Evolutionary conservation across 2,329 filamentous ascomycete genomes (phyloP).

Genomic region (Ramularia endophylla): DNA sequence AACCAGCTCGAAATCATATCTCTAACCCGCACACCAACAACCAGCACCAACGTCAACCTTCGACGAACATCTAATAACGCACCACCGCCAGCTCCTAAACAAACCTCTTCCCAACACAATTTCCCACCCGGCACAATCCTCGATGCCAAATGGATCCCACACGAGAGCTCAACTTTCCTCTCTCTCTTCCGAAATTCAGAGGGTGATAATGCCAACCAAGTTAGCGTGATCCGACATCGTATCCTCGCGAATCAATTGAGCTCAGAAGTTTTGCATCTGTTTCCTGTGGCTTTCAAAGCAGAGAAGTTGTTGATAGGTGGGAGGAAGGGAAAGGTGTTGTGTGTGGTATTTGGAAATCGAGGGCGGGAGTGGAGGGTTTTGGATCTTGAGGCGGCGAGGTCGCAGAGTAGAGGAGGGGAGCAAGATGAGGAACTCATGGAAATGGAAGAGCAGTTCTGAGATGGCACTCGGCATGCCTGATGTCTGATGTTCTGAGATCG

Average conservation of each 20-base stretch:
- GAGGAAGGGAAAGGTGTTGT: slow-evolving; percentile 45
- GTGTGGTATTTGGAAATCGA: slow-evolving; percentile 51
- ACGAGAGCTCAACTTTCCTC: slow-evolving; percentile 9
- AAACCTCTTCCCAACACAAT: slow-evolving; percentile 26
- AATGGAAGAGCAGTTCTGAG: no score
- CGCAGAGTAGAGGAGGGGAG: no score
- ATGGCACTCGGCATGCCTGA: no score
- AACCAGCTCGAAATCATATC: background rate
- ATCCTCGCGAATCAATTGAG: background rate
- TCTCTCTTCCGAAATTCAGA: slow-evolving; percentile 2
- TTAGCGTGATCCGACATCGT: slow-evolving; percentile 2
- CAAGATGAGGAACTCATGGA: no score
- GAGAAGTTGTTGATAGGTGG: slow-evolving; percentile 51
- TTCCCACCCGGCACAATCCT: slow-evolving; percentile 52
- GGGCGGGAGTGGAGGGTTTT: slow-evolving; percentile 50
- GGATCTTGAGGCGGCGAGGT: slow-evolving; percentile 40
- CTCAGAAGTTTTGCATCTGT: slow-evolving; percentile 40
- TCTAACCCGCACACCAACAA: background rate
- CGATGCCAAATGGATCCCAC: slow-evolving; percentile 52
- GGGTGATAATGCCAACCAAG: background rate
- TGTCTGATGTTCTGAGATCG: no score
- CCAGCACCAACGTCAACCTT: no score
- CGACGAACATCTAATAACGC: no score
- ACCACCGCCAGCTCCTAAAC: background rate
- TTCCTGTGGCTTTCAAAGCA: slow-evolving; percentile 42